Percentiles rank a stretch among this genome's conserved stretches.
These are phyloP conservation scores for Dicorynia guianensis DNA, from an alignment of 306 rosid genomes.

Conservation along the genomic window DNA sequence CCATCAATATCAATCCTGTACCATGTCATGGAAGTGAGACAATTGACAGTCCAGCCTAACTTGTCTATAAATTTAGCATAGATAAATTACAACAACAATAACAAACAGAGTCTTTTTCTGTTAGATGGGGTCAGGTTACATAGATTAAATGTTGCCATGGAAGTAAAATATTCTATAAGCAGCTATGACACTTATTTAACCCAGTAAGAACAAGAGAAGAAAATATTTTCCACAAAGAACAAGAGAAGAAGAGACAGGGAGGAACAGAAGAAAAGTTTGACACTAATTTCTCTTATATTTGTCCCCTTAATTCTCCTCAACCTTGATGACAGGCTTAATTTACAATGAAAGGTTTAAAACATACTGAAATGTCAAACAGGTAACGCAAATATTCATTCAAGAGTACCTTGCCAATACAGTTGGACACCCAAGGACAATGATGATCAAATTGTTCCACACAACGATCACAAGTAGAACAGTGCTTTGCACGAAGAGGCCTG, in stretches of 20 bases:
- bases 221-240: slow-evolving; percentile 1
- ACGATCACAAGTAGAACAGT: slow-evolving; percentile 91
- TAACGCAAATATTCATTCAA: slow-evolving; percentile 30
- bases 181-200: background rate
- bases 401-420: slow-evolving; percentile 97
- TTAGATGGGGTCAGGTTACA: too few species aligned
- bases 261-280: slow-evolving; percentile 15
- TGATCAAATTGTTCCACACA: slow-evolving; percentile 99
- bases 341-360: background rate
- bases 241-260: slow-evolving; percentile 8
- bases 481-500: slow-evolving; percentile 99
- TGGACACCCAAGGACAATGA: slow-evolving; percentile 99
- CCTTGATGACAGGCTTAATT: slow-evolving; percentile 27
- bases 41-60: slow-evolving; percentile 26
- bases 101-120: too few species aligned
- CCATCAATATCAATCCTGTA: slow-evolving; percentile 20
- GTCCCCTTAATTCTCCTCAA: background rate
- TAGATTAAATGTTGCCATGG: too few species aligned
- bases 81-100: too few species aligned
- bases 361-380: slow-evolving; percentile 9
- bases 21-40: slow-evolving; percentile 30
- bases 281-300: slow-evolving; percentile 4
- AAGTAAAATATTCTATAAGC: background rate
- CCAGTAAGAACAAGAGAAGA: background rate
- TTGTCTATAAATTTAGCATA: background rate